Evolutionary conservation across 768 basidiomycete genomes (phyloP), one percentile per base, ranked within the genome.

Genomic region (Suillus clintonianus): DNA sequence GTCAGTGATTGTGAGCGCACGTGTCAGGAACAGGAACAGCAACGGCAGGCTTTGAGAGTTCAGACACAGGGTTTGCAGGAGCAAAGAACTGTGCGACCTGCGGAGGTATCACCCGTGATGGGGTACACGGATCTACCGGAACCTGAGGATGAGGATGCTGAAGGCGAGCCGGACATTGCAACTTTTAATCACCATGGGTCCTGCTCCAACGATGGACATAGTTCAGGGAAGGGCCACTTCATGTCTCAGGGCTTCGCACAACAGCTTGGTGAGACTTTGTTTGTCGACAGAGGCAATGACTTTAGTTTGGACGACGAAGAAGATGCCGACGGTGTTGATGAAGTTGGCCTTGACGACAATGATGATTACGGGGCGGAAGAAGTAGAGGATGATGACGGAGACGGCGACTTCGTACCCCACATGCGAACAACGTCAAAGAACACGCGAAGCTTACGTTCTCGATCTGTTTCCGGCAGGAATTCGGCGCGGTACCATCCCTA

Each of bases 11-110:
- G 75, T 67, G 74, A 76, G 62, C 74, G 75, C 73, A 77, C 75
- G 71, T 76, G 76, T 61, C 74, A 76, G 76, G 74, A 77, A 74
- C 75, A 76, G 72, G 76, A 76, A 77, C 76, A 68, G 11, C 72
- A 56, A 39, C 64, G 75, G 32, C 74, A 72, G 34, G 75, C 68
- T 22, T 32, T 76, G 59, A 64, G 74, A 61, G 72, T 76, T 61
- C 68, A 64, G 17, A 77, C 76, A 7, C 76, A 77, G 65, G 74
- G 68, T 63, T 61, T 74, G 39, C 75, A 72, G 45, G 71, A 74
- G 58, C 75, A 76, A 60, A 67, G 66, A 45, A 76, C 75, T 59
- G 75, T 76, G 10, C 65, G 76, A 17, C 75, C 75, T 30, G 74
- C 74, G 2, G 75, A 76, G 63, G 71, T 76, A 8, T 76, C 75